phyloP scores from a whole-genome alignment of 768 basidiomycete species.

The Flagelloscypha sp. region DNA sequence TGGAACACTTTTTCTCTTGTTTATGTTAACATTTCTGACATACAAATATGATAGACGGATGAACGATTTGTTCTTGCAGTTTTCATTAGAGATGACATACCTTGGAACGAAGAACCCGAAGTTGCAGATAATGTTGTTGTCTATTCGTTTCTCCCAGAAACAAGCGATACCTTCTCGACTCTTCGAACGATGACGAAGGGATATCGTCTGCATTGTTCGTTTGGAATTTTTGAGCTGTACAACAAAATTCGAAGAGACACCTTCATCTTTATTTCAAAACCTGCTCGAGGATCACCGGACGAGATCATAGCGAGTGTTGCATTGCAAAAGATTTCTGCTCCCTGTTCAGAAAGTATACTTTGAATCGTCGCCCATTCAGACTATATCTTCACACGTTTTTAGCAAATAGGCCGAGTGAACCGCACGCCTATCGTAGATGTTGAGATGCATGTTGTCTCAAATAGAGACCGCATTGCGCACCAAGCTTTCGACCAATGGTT shows the following conservation, averaged over 20 bases:
- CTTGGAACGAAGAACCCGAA: conserved; percentile 52
- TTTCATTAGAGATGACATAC: conserved; percentile 51
- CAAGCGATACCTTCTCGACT: conserved; percentile 37
- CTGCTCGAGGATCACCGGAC: conserved; percentile 32
- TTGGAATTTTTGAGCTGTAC: conserved; percentile 51
- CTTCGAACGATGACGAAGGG: conserved; percentile 44
- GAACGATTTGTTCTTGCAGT: conserved; percentile 54
- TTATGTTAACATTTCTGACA: neutral
- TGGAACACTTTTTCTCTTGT: conserved; percentile 14
- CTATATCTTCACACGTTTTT: neutral
- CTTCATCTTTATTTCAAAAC: conserved; percentile 49
- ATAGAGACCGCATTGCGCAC: conserved; percentile 56
- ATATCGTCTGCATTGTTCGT: conserved; percentile 48
- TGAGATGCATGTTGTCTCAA: conserved; percentile 64
- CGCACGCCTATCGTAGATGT: conserved; percentile 42
- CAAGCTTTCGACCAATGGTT: conserved; percentile 63
- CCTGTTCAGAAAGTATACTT: neutral
- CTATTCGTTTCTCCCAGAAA: conserved; percentile 51
- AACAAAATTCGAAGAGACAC: conserved; percentile 44
- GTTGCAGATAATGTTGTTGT: conserved; percentile 53
- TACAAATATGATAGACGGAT: conserved; percentile 36
- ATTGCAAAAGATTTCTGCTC: conserved; percentile 46
- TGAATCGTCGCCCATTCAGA: neutral
- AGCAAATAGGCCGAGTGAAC: conserved; percentile 58
- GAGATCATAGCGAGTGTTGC: conserved; percentile 55